phyloP scores from a whole-genome alignment of 2,329 filamentous ascomycete genomes.

The Lanzia echinophila region DNA sequence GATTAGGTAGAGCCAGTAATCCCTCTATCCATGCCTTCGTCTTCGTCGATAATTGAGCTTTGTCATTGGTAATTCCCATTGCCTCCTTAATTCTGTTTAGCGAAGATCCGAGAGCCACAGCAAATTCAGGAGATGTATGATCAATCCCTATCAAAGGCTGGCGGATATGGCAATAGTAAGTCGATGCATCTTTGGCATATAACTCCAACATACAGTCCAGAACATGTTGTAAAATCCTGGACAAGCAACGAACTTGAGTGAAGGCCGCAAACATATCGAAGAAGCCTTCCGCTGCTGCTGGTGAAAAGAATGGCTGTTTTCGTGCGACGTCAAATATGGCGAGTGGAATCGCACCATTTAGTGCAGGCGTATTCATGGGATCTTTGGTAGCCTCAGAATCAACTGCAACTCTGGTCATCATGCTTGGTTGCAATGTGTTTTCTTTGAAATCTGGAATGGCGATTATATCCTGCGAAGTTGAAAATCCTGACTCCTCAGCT shows the following conservation, averaged over 20 bases:
- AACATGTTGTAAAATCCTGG: conserved; percentile 66
- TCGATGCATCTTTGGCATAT: conserved; percentile 54
- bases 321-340: conserved; percentile 85
- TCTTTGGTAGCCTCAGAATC: conserved; percentile 34
- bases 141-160: conserved; percentile 62
- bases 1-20: conserved; percentile 41
- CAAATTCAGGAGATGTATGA: conserved; percentile 61
- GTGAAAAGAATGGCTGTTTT: conserved; percentile 66
- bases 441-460: conserved; percentile 47
- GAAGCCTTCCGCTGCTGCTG: conserved; percentile 64
- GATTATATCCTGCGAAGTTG: conserved; percentile 42
- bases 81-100: conserved; percentile 55
- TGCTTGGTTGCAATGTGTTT: conserved; percentile 39
- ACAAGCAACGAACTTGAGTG: conserved; percentile 54
- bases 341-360: conserved; percentile 88
- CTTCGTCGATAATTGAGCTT: conserved; percentile 40
- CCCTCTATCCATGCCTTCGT: conserved; percentile 47
- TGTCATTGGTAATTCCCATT: conserved; percentile 39
- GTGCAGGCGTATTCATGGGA: conserved; percentile 60
- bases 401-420: conserved; percentile 47
- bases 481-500: conserved; percentile 32
- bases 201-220: conserved; percentile 54
- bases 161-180: conserved; percentile 64
- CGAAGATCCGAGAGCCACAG: conserved; percentile 59
- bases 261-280: conserved; percentile 75